phyloP scores from a whole-genome alignment of 768 basidiomycete species.

The Phlebiopsis flavidoalba region DNA sequence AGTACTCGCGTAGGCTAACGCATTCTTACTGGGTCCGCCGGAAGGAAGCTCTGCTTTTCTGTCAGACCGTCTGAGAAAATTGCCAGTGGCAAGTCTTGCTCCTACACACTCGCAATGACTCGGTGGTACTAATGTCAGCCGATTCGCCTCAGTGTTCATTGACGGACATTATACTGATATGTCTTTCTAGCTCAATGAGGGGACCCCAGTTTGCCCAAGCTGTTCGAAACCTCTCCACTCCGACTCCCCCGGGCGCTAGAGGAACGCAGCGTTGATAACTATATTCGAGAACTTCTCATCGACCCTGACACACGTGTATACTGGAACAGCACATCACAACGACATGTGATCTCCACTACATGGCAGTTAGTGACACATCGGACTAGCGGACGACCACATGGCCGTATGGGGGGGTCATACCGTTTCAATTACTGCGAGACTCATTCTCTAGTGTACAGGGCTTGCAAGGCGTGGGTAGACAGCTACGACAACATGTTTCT shows the following conservation, averaged over 20 bases:
- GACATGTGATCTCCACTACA: too few relatives aligned
- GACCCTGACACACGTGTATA: slow-evolving; percentile 48
- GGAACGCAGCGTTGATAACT: slow-evolving; percentile 39
- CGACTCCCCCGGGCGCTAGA: slow-evolving; percentile 36
- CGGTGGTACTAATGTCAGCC: slow-evolving; percentile 19
- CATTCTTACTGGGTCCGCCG: slow-evolving; percentile 17
- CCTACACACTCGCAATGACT: slow-evolving; percentile 14
- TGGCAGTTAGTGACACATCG: slow-evolving; percentile 24
- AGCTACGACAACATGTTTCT: slow-evolving; percentile 49
- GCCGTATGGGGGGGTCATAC: slow-evolving; percentile 41
- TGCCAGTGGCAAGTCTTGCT: slow-evolving; percentile 18
- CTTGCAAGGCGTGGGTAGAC: slow-evolving; percentile 50
- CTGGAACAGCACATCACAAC: slow-evolving; percentile 35
- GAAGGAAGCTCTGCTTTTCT: slow-evolving; percentile 16
- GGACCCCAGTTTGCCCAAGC: slow-evolving; percentile 38
- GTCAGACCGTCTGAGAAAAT: slow-evolving; percentile 14
- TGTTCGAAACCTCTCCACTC: slow-evolving; percentile 33
- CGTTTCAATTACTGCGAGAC: slow-evolving; percentile 53
- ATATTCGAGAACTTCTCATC: slow-evolving; percentile 42
- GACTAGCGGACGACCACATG: slow-evolving; percentile 45
- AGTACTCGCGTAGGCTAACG: slow-evolving; percentile 40
- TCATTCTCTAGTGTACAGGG: slow-evolving; percentile 50
- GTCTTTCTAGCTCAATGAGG: slow-evolving; percentile 44
- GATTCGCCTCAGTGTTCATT: slow-evolving; percentile 12
- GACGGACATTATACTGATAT: not conserved